phyloP scores from a whole-genome alignment of 176 grass and related monocot species.

The Aegilops bicornis region DNA sequence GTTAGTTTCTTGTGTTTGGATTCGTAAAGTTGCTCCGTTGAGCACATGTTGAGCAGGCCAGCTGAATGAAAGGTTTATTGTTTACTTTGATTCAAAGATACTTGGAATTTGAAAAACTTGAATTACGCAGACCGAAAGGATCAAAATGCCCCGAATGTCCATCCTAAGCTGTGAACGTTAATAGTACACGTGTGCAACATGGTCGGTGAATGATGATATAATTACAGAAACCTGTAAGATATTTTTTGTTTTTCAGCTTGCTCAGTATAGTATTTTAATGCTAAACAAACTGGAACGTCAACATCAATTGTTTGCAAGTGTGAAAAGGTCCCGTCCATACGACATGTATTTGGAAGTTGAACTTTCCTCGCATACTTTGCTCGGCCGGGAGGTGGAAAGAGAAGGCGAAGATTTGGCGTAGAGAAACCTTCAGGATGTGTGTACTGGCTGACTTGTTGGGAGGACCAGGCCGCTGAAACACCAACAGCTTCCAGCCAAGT shows the following conservation, averaged over 20 bases:
- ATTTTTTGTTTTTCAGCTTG: not conserved
- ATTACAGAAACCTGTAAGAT: not conserved
- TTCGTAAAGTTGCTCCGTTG: too few relatives aligned
- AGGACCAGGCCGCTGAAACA: conserved; percentile 7
- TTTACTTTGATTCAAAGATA: too few relatives aligned
- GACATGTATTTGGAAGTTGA: not conserved
- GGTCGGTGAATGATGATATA: too few relatives aligned
- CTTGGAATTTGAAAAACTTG: too few relatives aligned
- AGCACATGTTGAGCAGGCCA: too few relatives aligned
- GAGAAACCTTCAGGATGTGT: not conserved
- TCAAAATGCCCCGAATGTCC: too few relatives aligned
- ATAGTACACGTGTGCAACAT: too few relatives aligned
- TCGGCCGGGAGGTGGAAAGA: not conserved
- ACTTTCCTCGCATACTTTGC: not conserved
- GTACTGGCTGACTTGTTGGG: not conserved
- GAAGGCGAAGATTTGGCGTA: not conserved
- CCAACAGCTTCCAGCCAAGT: conserved; percentile 19
- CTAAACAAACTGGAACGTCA: not conserved
- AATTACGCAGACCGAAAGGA: too few relatives aligned
- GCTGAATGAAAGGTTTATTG: too few relatives aligned
- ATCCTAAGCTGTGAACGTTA: too few relatives aligned
- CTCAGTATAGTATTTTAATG: not conserved
- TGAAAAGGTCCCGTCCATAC: not conserved
- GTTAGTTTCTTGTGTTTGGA: too few relatives aligned
- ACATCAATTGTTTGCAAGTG: not conserved